Evolutionary conservation across 441 rosid genomes (phyloP), one percentile per base, ranked within the genome.

Genomic region (Corymbia citriodora): DNA sequence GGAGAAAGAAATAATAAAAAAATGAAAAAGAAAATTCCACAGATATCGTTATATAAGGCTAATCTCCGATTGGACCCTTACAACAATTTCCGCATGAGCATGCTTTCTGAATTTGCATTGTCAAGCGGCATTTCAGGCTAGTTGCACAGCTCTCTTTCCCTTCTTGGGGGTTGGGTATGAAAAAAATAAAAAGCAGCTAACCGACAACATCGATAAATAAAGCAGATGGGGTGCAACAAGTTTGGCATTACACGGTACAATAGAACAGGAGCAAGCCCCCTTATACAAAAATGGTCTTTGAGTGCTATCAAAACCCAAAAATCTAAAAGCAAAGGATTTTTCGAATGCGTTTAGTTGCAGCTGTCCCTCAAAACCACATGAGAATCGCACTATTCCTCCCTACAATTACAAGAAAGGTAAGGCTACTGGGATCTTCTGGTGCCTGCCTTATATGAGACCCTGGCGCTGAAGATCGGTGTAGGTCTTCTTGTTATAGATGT

Each of bases 401-500:
- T 63, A 55, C 25, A 45, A 82, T 23, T 53, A 81, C 59, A 59
- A 82, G 40, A 36, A 82, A 55, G 11, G 88, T 8, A 59, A 82
- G 88, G 54, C 79, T 23, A 48, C 89, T 74, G 52, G 21, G 90
- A 81, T 57, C 52, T 27, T 83, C 70, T 87, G 79, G 54, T 25
- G 68, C 31, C 25, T 50, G 45, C 53, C 54, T 94, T 92, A 96
- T 16, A 98, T 97, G 92, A 98, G 95, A 70, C 99, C 99, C 92
- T 97, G 99, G 55, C 99, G 97, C 94, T 98, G 99, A 88, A 98
- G 95, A 96, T 98, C 99, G 31, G 98, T 93, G 88, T 95, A 98
- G 25, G 99, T 98, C 97, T 97, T 98, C 94, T 96, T 98, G 96
- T 98, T 98, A 93, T 98, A 98, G 87, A 97, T 98, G 94, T 98